Evolutionary conservation across 2,329 filamentous ascomycete species (phyloP), one percentile per base, ranked within the genome.

Genomic region (Pseudogymnoascus sp.): DNA sequence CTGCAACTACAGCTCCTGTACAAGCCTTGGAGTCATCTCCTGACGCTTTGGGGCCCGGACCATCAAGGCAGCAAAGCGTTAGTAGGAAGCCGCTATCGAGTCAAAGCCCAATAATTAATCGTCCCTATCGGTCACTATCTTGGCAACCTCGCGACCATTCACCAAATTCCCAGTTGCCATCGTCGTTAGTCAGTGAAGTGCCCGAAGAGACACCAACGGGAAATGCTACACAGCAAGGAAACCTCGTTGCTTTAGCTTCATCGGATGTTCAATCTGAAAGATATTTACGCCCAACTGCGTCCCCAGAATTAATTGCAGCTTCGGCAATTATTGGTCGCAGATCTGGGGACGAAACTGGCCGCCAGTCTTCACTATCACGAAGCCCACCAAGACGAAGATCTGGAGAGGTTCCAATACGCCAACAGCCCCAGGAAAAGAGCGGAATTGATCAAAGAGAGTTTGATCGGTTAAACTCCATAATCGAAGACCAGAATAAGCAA

Each of bases 101-200:
- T 20, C 28, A 54, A 32, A 54, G 47, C 9, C 47, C 47, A 1
- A 54, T 54, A 7, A 54, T 32, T n/a, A 54, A 54, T 20, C 47
- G 47, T 18, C 28, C 47, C 5, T 54, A 32, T 18, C 28, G 28
- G 9, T 54, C 47, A 54, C 9, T 54, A 3, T 54, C 47, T 2
- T 54, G 47, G 47, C 47, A 54, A 32, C 47, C 47, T 32, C 47
- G 47, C 47, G 47, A 54, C 7, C n/a, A 54, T 20, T 54, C 47
- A 12, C 47, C 47, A 14, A 54, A 54, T 32, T 9, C 47, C 9
- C 47, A 54, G 20, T 32, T 54, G 11, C 47, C 47, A 20, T 54
- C 47, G 12, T 54, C 47, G 2, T 54, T 54, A 1, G 47, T 54
- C 6, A 54, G 47, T 20, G 47, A 54, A 20, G 47, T 54, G 28